Evolutionary conservation across 1,284 basidiomycete species (phyloP).

Genomic region (Ustilago trichophora): DNA sequence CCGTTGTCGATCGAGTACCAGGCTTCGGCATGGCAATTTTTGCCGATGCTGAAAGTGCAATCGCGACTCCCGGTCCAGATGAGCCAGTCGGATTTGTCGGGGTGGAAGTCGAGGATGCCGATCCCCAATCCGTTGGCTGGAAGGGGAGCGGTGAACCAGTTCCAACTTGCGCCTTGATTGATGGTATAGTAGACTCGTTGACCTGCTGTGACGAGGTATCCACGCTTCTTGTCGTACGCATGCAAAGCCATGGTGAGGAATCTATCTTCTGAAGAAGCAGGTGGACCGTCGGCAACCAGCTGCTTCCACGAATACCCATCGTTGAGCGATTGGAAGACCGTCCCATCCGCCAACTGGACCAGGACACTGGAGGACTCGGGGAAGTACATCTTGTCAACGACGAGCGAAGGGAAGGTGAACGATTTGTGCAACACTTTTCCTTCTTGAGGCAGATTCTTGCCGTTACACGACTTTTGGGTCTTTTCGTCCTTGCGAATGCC

Average conservation of each 20-base stretch:
- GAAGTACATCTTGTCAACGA: constrained; percentile 86
- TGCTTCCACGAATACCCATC: constrained; percentile 92
- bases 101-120: constrained; percentile 86
- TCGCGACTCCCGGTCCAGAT: constrained; percentile 91
- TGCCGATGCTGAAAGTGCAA: constrained; percentile 62
- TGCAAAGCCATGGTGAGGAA: constrained; percentile 84
- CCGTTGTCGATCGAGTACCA: constrained; percentile 71
- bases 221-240: constrained; percentile 78
- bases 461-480: constrained; percentile 78
- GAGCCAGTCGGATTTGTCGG: constrained; percentile 79
- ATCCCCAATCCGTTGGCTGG: constrained; percentile 82
- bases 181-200: constrained; percentile 79
- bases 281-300: constrained; percentile 68
- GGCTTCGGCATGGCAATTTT: constrained; percentile 55
- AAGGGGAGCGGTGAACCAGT: constrained; percentile 72
- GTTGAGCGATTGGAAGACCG: constrained; percentile 90
- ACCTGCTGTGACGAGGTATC: constrained; percentile 83
- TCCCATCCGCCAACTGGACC: constrained; percentile 78
- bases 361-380: constrained; percentile 77
- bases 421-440: constrained; percentile 63
- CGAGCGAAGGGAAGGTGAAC: constrained; percentile 77
- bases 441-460: constrained; percentile 65
- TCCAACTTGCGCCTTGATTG: constrained; percentile 81
- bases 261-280: constrained; percentile 11
- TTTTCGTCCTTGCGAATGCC: constrained; percentile 77